Conservation (phyloP, 2,329 filamentous ascomycete genomes). For the Phaeosphaeriaceae sp. region DNA sequence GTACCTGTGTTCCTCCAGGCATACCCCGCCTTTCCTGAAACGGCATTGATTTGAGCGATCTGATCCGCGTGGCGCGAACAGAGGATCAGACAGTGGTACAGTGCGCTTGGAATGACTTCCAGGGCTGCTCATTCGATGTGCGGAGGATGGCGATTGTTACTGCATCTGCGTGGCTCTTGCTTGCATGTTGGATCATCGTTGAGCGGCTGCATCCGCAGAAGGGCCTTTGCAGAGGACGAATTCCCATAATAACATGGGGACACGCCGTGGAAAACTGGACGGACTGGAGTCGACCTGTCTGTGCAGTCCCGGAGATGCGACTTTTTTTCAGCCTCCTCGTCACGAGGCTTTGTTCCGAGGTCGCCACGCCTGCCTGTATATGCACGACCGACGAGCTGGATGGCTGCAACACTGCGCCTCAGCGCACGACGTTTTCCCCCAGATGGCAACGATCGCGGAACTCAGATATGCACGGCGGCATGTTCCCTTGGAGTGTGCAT, state of each 20-base stretch:
- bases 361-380: slow-evolving; percentile 8
- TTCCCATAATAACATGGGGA: slow-evolving; percentile 32
- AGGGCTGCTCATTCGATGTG: slow-evolving; percentile 30
- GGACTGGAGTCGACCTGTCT: slow-evolving; percentile 3
- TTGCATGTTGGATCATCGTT: slow-evolving; percentile 29
- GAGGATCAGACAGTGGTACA: slow-evolving; percentile 13
- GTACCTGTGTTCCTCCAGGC: not conserved
- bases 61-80: slow-evolving; percentile 19
- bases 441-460: slow-evolving; percentile 16
- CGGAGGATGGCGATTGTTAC: slow-evolving; percentile 21
- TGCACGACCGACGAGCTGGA: slow-evolving; percentile 12
- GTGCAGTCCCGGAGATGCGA: slow-evolving; percentile 9
- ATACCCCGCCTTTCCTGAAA: not conserved
- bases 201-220: slow-evolving; percentile 39
- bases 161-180: slow-evolving; percentile 36
- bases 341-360: slow-evolving; percentile 10
- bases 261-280: not conserved
- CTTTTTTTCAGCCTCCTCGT: slow-evolving; percentile 18
- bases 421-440: slow-evolving; percentile 8
- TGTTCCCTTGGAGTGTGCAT: slow-evolving; percentile 2
- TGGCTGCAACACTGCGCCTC: slow-evolving; percentile 18
- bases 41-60: not conserved
- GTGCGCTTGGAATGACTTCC: slow-evolving; percentile 21
- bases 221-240: slow-evolving; percentile 41
- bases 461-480: slow-evolving; percentile 14